Conservation (phyloP, 1,284 basidiomycete species). For the Limonomyces culmigenus region DNA sequence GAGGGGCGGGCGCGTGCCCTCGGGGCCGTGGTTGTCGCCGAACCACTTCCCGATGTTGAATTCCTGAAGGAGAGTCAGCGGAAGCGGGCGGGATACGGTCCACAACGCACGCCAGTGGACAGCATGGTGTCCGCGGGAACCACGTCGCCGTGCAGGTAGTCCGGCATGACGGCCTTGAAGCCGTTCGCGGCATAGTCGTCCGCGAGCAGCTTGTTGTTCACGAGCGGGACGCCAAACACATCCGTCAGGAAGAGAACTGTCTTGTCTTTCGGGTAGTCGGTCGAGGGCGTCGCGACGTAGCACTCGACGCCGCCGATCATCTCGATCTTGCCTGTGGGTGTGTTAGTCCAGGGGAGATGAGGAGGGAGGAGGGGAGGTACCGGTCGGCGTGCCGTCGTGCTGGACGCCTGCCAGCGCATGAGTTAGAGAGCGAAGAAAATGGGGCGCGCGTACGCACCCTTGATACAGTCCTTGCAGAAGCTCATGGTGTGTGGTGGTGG, state of each 20-base stretch:
- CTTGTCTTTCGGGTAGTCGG: slow-evolving; percentile 32
- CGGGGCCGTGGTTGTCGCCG: slow-evolving; percentile 23
- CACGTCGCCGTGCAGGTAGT: slow-evolving; percentile 46
- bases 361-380: slow-evolving; percentile 11
- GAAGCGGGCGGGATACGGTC: too few relatives aligned
- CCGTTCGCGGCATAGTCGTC: slow-evolving; percentile 65
- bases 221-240: slow-evolving; percentile 46
- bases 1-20: slow-evolving; percentile 29
- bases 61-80: too few relatives aligned
- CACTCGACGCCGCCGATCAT: slow-evolving; percentile 27
- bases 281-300: slow-evolving; percentile 32
- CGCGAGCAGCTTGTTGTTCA: slow-evolving; percentile 45
- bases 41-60: slow-evolving; percentile 36
- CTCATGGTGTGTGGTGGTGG: too few relatives aligned
- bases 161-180: slow-evolving; percentile 41
- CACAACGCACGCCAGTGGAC: slow-evolving; percentile 17
- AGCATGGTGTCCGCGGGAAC: slow-evolving; percentile 21
- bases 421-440: neutral
- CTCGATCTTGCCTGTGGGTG: slow-evolving; percentile 21
- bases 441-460: slow-evolving; percentile 15
- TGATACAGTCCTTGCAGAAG: slow-evolving; percentile 33
- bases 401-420: slow-evolving; percentile 27
- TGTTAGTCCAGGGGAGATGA: slow-evolving; percentile 1
- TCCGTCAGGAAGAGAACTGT: slow-evolving; percentile 41
- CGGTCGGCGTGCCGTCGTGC: slow-evolving; percentile 35